phyloP scores from a whole-genome alignment of 1,284 basidiomycete genomes.

The Takashimella koratensis region DNA sequence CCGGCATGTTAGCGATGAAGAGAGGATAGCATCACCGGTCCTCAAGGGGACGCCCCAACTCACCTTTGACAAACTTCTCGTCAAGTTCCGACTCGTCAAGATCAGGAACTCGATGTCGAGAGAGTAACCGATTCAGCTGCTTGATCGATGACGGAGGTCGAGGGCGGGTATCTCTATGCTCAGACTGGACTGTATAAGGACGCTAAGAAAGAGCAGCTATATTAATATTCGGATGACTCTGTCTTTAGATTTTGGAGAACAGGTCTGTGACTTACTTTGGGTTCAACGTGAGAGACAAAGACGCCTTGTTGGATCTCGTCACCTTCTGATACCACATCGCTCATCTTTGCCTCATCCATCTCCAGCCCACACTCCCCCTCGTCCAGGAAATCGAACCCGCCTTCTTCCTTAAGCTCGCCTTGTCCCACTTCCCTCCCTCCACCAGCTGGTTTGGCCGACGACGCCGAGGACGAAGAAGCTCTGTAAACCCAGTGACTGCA shows the following conservation, averaged over 20 bases:
- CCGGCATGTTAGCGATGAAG: not conserved
- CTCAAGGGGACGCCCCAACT: no score
- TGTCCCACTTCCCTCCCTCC: no score
- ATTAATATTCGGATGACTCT: no score
- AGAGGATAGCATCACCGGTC: not conserved
- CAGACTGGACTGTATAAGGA: no score
- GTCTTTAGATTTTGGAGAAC: not conserved
- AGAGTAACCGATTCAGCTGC: conserved; percentile 37
- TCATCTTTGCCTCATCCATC: conserved; percentile 8
- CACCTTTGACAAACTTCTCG: conserved; percentile 47
- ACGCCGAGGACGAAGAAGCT: no score
- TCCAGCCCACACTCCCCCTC: conserved; percentile 6
- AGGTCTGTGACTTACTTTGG: not conserved
- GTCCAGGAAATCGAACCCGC: conserved; percentile 8
- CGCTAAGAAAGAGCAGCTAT: not conserved
- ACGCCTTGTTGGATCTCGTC: conserved; percentile 2
- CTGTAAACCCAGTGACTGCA: no score
- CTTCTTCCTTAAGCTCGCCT: no score
- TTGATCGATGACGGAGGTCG: conserved; percentile 36
- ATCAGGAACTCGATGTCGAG: conserved; percentile 21
- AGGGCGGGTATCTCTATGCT: conserved; percentile 9
- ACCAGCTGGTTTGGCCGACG: no score
- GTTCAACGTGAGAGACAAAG: conserved; percentile 4
- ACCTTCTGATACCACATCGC: conserved; percentile 13
- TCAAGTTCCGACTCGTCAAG: conserved; percentile 45